phyloP scores from a whole-genome alignment of 73 alveolate genomes.

The Stentor roeselii region DNA sequence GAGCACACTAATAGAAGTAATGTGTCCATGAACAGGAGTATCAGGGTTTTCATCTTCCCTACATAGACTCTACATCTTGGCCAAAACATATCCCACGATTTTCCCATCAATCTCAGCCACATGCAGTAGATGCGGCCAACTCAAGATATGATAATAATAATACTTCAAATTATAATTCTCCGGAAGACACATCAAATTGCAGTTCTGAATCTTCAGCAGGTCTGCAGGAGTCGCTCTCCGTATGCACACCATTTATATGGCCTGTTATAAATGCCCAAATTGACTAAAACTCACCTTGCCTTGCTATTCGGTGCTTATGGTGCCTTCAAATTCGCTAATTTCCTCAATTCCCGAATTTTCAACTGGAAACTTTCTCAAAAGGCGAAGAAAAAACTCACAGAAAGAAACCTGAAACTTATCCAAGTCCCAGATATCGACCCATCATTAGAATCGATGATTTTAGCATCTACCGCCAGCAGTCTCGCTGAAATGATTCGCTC shows the following conservation, averaged over 20 bases:
- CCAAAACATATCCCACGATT: conserved; percentile 80
- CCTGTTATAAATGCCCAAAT: not conserved
- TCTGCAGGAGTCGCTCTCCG: conserved; percentile 66
- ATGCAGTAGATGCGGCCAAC: conserved; percentile 92
- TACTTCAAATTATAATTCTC: conserved; percentile 94
- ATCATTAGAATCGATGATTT: not conserved
- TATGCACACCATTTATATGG: conserved; percentile 50
- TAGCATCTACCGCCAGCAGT: not conserved
- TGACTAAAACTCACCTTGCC: too few species aligned
- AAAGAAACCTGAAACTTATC: not conserved
- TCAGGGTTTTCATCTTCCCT: conserved; percentile 68
- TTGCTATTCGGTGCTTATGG: too few species aligned
- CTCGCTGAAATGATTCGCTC: not conserved
- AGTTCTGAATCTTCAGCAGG: conserved; percentile 68
- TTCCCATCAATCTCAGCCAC: conserved; percentile 94
- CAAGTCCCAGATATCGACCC: not conserved
- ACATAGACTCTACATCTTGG: conserved; percentile 44
- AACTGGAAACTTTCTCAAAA: not conserved
- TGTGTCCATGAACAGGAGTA: conserved; percentile 81
- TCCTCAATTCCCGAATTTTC: too few species aligned
- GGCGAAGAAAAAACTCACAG: not conserved
- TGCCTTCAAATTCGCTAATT: too few species aligned
- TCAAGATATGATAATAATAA: conserved; percentile 87
- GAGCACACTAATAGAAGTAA: conserved; percentile 88
- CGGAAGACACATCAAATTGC: conserved; percentile 76